Conservation (phyloP, 768 basidiomycete genomes). For the Trametes maxima region DNA sequence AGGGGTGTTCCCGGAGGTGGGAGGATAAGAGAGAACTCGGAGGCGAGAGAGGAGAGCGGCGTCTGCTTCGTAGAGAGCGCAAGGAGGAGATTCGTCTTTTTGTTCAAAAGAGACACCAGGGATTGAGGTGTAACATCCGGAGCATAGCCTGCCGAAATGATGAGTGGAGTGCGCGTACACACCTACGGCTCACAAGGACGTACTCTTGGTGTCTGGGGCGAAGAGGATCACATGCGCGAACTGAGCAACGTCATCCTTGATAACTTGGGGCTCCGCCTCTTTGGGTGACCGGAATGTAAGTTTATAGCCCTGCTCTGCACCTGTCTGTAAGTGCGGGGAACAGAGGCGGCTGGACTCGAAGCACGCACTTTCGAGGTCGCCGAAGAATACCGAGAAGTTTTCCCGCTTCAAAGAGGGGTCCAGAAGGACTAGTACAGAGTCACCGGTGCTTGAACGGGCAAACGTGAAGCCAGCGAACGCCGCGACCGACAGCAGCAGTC, state of each 20-base stretch:
- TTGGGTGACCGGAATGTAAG: constrained; percentile 86
- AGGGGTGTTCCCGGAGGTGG: constrained; percentile 84
- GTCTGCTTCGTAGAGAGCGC: constrained; percentile 78
- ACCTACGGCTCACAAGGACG: constrained; percentile 26
- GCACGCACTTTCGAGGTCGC: constrained; percentile 66
- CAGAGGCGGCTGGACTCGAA: background rate
- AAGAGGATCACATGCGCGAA: constrained; percentile 90
- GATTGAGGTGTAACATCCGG: constrained; percentile 82
- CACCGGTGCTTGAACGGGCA: constrained; percentile 67
- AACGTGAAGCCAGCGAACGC: constrained; percentile 17
- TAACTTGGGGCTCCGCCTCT: constrained; percentile 64
- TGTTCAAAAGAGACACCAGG: constrained; percentile 68
- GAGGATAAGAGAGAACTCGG: constrained; percentile 91
- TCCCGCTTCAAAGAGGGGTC: constrained; percentile 67
- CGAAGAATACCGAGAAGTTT: constrained; percentile 83
- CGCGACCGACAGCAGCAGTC: constrained; percentile 19
- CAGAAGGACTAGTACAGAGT: constrained; percentile 83
- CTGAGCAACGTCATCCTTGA: constrained; percentile 69
- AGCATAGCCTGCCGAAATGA: constrained; percentile 34
- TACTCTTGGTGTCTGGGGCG: constrained; percentile 85
- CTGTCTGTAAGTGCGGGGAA: background rate
- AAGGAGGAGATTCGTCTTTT: constrained; percentile 81
- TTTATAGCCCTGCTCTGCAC: constrained; percentile 76
- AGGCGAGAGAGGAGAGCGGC: constrained; percentile 71
- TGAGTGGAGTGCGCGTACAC: no score